Percentiles rank a stretch among this genome's conserved stretches.
Evolutionary conservation across 192 early-diverging fungal species (phyloP).

Genomic region (Haplosporangium gracile): DNA sequence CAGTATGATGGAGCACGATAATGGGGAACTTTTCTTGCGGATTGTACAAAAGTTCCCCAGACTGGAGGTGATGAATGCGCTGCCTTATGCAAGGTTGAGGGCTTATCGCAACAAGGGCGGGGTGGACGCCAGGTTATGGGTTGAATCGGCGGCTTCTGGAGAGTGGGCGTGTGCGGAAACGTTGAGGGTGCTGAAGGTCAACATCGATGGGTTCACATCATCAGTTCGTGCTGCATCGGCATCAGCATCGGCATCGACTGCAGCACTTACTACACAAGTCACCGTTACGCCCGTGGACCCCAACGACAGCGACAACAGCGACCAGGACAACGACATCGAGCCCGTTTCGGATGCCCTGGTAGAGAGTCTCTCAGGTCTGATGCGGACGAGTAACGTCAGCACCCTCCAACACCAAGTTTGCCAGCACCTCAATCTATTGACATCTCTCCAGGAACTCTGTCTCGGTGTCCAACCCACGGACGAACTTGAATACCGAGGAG

Average conservation of each 20-base stretch:
- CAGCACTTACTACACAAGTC: neutral
- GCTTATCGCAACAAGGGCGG: neutral
- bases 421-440: neutral
- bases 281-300: neutral
- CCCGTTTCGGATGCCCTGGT: neutral
- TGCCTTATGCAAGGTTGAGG: neutral
- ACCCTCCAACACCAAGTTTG: neutral
- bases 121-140: neutral
- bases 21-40: neutral
- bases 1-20: neutral
- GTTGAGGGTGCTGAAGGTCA: conserved; percentile 2
- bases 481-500: neutral
- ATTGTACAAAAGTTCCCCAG: neutral
- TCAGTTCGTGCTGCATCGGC: neutral
- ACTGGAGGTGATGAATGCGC: neutral
- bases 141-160: neutral
- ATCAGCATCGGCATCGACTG: neutral
- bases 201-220: neutral
- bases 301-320: neutral
- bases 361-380: neutral
- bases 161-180: neutral
- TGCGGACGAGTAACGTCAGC: neutral
- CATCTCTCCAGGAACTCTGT: neutral
- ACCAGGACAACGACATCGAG: neutral
- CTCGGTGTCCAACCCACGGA: neutral